Conservation (phyloP, 495 filamentous ascomycete species). For the Penicillium soppii region DNA sequence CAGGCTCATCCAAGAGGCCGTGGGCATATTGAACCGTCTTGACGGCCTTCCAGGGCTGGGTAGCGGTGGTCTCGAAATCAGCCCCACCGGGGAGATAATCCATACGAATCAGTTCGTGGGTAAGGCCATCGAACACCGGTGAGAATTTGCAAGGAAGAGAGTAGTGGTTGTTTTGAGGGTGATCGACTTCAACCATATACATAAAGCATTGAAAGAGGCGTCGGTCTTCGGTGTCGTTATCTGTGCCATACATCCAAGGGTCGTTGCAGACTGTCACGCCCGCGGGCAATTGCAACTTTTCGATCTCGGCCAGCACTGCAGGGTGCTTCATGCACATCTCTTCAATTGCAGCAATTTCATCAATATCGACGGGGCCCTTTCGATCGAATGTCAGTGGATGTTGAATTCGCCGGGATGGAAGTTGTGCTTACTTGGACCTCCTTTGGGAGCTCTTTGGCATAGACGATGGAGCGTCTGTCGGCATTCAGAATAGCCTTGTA, state of each 20-base stretch:
- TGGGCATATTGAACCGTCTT: constrained; percentile 53
- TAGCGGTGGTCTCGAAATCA: constrained; percentile 29
- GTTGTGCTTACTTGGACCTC: constrained; percentile 35
- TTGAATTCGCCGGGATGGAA: neutral
- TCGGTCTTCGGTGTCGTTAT: constrained; percentile 35
- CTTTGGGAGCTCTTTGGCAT: constrained; percentile 38
- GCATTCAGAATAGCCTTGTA: constrained; percentile 40
- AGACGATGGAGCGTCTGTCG: constrained; percentile 29
- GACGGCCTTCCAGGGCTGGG: constrained; percentile 50
- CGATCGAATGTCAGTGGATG: constrained; percentile 4
- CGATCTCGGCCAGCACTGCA: constrained; percentile 41
- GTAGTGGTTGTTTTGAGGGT: constrained; percentile 67
- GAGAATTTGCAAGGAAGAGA: constrained; percentile 75
- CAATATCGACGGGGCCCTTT: constrained; percentile 41
- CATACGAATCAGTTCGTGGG: constrained; percentile 59
- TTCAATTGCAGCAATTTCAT: constrained; percentile 43
- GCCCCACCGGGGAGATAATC: constrained; percentile 45
- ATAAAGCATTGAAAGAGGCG: constrained; percentile 47
- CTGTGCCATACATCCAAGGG: constrained; percentile 48
- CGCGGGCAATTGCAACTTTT: constrained; percentile 39
- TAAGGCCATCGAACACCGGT: constrained; percentile 68
- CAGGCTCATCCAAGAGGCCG: constrained; percentile 35
- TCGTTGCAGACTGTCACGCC: constrained; percentile 46
- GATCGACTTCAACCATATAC: constrained; percentile 39
- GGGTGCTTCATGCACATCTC: constrained; percentile 40